Evolutionary conservation across 78 protist genomes (phyloP).

Genomic region (Protostelium mycophagum): DNA sequence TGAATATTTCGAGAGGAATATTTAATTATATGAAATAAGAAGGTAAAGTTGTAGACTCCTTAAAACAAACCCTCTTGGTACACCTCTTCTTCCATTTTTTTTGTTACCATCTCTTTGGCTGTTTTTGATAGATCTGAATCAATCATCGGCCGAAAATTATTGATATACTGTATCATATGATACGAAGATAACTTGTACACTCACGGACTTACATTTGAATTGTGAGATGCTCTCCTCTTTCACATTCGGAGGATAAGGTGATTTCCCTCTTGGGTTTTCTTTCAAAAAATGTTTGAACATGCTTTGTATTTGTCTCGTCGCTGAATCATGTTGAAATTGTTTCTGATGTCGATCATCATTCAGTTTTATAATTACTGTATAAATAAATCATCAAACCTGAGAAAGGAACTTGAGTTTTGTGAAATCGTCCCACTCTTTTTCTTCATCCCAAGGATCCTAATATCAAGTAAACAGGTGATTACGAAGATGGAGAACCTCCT

Average conservation of each 20-base stretch:
- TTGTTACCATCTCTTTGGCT: not conserved
- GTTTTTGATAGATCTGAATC: not conserved
- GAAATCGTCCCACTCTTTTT: not conserved
- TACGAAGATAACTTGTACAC: not conserved
- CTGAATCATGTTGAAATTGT: no score
- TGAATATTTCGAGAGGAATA: not conserved
- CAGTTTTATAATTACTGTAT: no score
- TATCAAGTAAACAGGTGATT: not conserved
- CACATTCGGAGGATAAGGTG: not conserved
- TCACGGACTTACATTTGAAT: not conserved
- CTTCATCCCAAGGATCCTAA: not conserved
- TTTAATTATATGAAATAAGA: not conserved
- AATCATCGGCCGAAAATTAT: no score
- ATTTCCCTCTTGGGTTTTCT: not conserved
- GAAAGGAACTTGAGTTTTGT: no score
- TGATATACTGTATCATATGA: not conserved
- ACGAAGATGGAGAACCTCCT: no score
- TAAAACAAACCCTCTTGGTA: not conserved
- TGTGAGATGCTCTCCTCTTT: not conserved
- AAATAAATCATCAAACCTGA: no score
- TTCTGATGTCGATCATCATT: no score
- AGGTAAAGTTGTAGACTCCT: no score
- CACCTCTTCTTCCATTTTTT: not conserved
- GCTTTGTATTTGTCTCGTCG: not conserved
- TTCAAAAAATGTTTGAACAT: not conserved